Conservation (phyloP, 257 asterid species). For the Nyctanthes arbortristis region DNA sequence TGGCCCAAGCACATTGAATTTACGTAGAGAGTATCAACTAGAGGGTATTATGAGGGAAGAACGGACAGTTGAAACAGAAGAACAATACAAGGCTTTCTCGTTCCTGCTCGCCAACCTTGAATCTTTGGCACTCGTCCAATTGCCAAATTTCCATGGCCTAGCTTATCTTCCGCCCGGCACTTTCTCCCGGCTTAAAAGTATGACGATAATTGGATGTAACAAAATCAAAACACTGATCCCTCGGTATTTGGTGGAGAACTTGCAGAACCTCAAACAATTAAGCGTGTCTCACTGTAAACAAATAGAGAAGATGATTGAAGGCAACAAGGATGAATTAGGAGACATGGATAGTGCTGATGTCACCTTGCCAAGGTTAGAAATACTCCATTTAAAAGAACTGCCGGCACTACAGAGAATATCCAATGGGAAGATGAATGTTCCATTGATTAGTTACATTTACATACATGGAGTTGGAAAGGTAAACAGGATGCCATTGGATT, state of each 20-base stretch:
- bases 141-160: slow-evolving; percentile 20
- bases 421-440: too few species aligned
- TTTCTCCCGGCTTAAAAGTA: slow-evolving; percentile 23
- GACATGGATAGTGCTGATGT: too few species aligned
- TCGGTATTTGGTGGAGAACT: slow-evolving; percentile 1
- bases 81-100: background rate
- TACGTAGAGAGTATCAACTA: slow-evolving; percentile 4
- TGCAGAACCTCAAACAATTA: slow-evolving; percentile 20
- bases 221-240: slow-evolving; percentile 24
- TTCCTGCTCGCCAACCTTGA: slow-evolving; percentile 14
- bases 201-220: slow-evolving; percentile 3
- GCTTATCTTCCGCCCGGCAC: slow-evolving; percentile 13
- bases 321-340: slow-evolving; percentile 16
- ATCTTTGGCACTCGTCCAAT: background rate
- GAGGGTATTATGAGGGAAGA: slow-evolving; percentile 25
- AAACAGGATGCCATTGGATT: too few species aligned
- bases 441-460: too few species aligned
- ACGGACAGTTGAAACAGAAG: slow-evolving; percentile 1
- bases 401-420: too few species aligned
- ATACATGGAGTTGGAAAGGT: too few species aligned
- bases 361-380: too few species aligned
- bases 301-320: slow-evolving; percentile 28
- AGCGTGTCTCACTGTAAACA: slow-evolving; percentile 15
- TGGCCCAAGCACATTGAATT: background rate
- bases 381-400: too few species aligned